A percentile compares a stretch with the other conserved stretches of the same genome.
Evolutionary conservation across 192 early-diverging fungal species (phyloP).

Genomic region (Rhizophagus prolifer): DNA sequence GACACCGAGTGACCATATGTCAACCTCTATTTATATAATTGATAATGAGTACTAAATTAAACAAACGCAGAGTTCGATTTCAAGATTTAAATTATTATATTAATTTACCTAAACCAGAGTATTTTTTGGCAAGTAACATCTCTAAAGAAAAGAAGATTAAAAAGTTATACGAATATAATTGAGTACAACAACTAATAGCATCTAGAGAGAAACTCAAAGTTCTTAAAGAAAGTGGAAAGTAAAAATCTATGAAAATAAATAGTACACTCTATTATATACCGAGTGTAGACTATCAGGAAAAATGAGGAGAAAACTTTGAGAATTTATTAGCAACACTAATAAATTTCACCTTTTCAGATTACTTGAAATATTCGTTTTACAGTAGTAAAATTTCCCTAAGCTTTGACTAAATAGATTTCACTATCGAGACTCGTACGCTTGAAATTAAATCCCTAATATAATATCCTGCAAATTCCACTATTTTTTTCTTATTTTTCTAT

Average conservation of each 20-base stretch:
- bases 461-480: neutral
- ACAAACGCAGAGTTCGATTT: neutral
- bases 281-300: neutral
- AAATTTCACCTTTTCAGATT: neutral
- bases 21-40: slow-evolving; percentile 52
- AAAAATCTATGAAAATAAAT: neutral
- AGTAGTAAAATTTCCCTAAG: neutral
- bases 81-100: no score
- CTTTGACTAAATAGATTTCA: neutral
- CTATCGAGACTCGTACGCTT: neutral
- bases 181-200: neutral
- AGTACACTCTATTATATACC: neutral
- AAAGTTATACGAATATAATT: neutral
- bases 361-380: neutral
- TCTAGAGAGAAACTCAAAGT: neutral
- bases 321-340: neutral
- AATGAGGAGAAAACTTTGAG: neutral
- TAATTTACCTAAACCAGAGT: slow-evolving; percentile 67
- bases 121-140: slow-evolving; percentile 72
- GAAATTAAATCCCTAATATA: neutral
- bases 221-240: neutral
- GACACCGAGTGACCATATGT: slow-evolving; percentile 95
- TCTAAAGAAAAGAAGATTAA: slow-evolving; percentile 42
- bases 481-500: neutral
- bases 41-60: neutral